These are phyloP conservation scores for Ceratobasidium papillatum DNA, from an alignment of 1,284 basidiomycete species.

Conservation along the genomic window DNA sequence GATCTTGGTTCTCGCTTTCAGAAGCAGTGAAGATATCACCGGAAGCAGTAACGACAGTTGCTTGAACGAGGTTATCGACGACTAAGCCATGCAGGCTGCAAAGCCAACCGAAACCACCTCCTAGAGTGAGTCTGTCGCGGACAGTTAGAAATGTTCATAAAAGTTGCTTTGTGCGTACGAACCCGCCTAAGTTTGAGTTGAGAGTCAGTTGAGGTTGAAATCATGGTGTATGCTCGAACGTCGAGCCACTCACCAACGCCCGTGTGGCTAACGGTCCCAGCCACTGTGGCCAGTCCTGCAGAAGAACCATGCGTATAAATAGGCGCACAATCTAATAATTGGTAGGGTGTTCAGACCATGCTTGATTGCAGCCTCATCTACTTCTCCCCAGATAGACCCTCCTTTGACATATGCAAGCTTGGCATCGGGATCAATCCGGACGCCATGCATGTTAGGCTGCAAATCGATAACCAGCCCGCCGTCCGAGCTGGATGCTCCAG, in stretches of 20 bases:
- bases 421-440: conserved; percentile 35
- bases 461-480: conserved; percentile 43
- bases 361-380: conserved; percentile 38
- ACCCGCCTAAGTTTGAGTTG: conserved; percentile 6
- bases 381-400: conserved; percentile 27
- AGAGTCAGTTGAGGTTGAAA: conserved; percentile 16
- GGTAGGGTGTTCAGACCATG: conserved; percentile 34
- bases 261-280: conserved; percentile 18
- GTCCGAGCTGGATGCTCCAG: conserved; percentile 38
- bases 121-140: conserved; percentile 24
- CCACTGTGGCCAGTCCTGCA: conserved; percentile 14
- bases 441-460: conserved; percentile 33
- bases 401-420: conserved; percentile 40
- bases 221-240: background rate
- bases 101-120: conserved; percentile 38
- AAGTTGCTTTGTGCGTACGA: conserved; percentile 20
- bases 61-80: conserved; percentile 39
- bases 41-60: conserved; percentile 31
- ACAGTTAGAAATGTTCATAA: background rate
- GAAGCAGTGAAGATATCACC: conserved; percentile 39
- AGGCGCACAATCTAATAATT: too few species aligned
- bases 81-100: conserved; percentile 28
- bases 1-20: conserved; percentile 25
- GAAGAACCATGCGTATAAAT: background rate
- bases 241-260: conserved; percentile 7